Evolutionary conservation across 2,329 filamentous ascomycete genomes (phyloP).

Genomic region (Aspergillus sp.): DNA sequence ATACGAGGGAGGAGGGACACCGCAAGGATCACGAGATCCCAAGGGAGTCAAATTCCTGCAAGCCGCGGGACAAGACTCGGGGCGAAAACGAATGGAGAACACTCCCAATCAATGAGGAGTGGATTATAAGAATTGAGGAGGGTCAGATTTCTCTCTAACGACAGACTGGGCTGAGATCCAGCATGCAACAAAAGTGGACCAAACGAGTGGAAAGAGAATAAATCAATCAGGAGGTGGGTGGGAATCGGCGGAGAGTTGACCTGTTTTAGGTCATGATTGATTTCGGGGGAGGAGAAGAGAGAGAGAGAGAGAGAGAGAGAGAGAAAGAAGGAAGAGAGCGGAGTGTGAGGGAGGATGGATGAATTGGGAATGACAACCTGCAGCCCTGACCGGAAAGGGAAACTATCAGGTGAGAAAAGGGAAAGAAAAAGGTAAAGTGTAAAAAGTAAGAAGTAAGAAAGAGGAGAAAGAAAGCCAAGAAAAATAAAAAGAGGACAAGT

Average conservation of each 20-base stretch:
- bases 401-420: slow-evolving; percentile 1
- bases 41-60: neutral
- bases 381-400: neutral
- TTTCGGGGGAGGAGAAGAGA: neutral
- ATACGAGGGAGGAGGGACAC: neutral
- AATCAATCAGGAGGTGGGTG: neutral
- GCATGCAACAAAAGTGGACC: neutral
- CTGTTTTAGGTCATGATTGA: slow-evolving; percentile 2
- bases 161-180: slow-evolving; percentile 1
- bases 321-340: slow-evolving; percentile 3
- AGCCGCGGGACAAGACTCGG: neutral
- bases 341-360: neutral
- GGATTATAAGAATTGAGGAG: neutral
- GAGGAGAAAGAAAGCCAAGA: neutral
- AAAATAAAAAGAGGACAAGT: neutral
- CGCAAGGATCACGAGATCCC: slow-evolving; percentile 8
- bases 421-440: neutral
- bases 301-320: neutral
- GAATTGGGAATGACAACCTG: too few relatives aligned
- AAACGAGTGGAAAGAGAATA: slow-evolving; percentile 2
- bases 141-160: neutral
- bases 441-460: neutral
- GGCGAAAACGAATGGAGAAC: slow-evolving; percentile 1
- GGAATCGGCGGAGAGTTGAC: neutral
- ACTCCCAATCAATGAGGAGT: neutral